These are phyloP conservation scores for Hanseniaspora valbyensis DNA, from an alignment of 805 yeast genomes.

Conservation along the genomic window DNA sequence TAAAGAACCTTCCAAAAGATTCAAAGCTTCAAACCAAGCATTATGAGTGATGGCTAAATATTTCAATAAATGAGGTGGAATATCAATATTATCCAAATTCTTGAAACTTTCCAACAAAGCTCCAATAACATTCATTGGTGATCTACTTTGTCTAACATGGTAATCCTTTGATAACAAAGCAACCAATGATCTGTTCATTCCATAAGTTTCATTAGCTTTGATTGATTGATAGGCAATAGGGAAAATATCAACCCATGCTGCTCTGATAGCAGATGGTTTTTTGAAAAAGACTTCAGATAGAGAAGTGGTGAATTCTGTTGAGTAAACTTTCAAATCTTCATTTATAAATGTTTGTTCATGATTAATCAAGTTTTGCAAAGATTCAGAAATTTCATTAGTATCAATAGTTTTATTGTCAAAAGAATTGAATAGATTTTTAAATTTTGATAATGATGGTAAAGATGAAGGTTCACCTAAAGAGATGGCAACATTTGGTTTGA, in stretches of 20 bases:
- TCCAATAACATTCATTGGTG: slow-evolving; percentile 76
- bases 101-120: slow-evolving; percentile 78
- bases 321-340: slow-evolving; percentile 30
- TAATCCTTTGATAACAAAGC: slow-evolving; percentile 78
- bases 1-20: slow-evolving; percentile 65
- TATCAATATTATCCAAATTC: slow-evolving; percentile 54
- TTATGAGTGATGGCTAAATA: slow-evolving; percentile 77
- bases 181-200: slow-evolving; percentile 71
- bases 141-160: slow-evolving; percentile 80
- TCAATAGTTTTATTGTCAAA: slow-evolving; percentile 21
- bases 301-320: slow-evolving; percentile 57
- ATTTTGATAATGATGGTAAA: slow-evolving; percentile 42
- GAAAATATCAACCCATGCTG: slow-evolving; percentile 74
- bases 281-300: slow-evolving; percentile 71
- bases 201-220: slow-evolving; percentile 69
- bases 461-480: slow-evolving; percentile 40
- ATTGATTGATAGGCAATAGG: slow-evolving; percentile 68
- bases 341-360: slow-evolving; percentile 30
- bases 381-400: slow-evolving; percentile 18
- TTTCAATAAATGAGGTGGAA: slow-evolving; percentile 90
- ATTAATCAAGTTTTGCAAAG: slow-evolving; percentile 26
- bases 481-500: slow-evolving; percentile 42
- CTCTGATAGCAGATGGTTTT: slow-evolving; percentile 66
- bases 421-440: slow-evolving; percentile 19
- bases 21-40: slow-evolving; percentile 83